Evolutionary conservation across 768 basidiomycete genomes (phyloP).

Genomic region (Leccinum boreale): DNA sequence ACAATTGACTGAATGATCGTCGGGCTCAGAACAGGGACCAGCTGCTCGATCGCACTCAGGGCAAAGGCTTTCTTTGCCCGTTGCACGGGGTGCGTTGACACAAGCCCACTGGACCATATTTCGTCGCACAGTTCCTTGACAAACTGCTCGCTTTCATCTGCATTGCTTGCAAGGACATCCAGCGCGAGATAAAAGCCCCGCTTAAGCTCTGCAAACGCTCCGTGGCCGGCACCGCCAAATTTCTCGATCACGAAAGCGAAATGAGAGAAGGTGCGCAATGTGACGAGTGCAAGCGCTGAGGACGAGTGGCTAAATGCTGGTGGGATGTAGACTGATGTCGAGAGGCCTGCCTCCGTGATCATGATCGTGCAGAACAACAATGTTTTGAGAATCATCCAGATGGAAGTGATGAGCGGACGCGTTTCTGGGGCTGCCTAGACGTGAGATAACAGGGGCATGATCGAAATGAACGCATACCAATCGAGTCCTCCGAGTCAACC

Average conservation of each 20-base stretch:
- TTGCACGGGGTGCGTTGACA: conserved; percentile 21
- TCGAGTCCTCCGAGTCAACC: conserved; percentile 15
- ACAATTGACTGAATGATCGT: conserved; percentile 52
- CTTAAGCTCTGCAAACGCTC: conserved; percentile 69
- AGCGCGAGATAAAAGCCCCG: conserved; percentile 74
- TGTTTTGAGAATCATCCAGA: conserved; percentile 73
- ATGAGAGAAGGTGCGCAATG: conserved; percentile 57
- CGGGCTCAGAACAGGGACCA: conserved; percentile 58
- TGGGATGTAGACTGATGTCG: conserved; percentile 50
- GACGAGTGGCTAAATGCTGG: conserved; percentile 38
- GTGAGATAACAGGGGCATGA: conserved; percentile 3
- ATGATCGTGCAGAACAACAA: conserved; percentile 72
- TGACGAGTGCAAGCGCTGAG: conserved; percentile 48
- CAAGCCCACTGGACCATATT: conserved; percentile 23
- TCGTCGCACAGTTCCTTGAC: conserved; percentile 36
- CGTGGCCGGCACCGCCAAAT: conserved; percentile 62
- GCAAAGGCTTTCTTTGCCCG: conserved; percentile 54
- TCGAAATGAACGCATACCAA: conserved; percentile 35
- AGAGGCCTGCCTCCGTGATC: conserved; percentile 61
- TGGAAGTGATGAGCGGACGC: conserved; percentile 41
- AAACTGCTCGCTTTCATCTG: conserved; percentile 36
- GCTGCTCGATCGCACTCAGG: conserved; percentile 74
- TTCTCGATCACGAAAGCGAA: conserved; percentile 76
- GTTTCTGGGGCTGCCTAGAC: conserved; percentile 39
- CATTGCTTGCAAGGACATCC: conserved; percentile 58